phyloP scores from a whole-genome alignment of 345 rosid genomes.

The Arabidopsis arenosa region DNA sequence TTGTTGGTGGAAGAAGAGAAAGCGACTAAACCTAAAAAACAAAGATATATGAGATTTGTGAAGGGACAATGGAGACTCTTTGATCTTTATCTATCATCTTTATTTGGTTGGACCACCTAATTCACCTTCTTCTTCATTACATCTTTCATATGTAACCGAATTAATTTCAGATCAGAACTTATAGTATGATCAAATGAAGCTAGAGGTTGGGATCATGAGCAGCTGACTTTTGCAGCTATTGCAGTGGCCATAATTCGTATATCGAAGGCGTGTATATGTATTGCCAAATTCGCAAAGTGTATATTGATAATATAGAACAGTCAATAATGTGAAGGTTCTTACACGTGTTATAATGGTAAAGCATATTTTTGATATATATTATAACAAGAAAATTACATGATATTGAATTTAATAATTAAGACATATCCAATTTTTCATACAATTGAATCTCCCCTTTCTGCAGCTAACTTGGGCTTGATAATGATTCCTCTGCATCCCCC shows the following conservation, averaged over 20 bases:
- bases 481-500: slow-evolving; percentile 33
- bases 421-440: slow-evolving; percentile 36
- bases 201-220: background rate
- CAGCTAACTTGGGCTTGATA: slow-evolving; percentile 17
- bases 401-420: slow-evolving; percentile 4
- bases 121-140: slow-evolving; percentile 34
- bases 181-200: background rate
- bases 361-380: slow-evolving; percentile 9
- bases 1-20: slow-evolving; percentile 35
- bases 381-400: background rate
- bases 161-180: slow-evolving; percentile 13
- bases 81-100: slow-evolving; percentile 40
- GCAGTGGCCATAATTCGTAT: slow-evolving; percentile 17
- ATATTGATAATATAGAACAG: slow-evolving; percentile 11
- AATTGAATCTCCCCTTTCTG: slow-evolving; percentile 18
- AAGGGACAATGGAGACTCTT: slow-evolving; percentile 39
- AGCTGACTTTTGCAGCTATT: slow-evolving; percentile 39
- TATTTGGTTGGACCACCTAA: slow-evolving; percentile 41
- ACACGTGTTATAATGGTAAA: slow-evolving; percentile 30
- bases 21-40: slow-evolving; percentile 41
- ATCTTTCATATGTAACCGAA: slow-evolving; percentile 25
- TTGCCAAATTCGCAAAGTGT: slow-evolving; percentile 1
- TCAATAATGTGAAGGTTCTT: slow-evolving; percentile 23
- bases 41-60: slow-evolving; percentile 17
- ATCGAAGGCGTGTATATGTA: slow-evolving; percentile 5